Conservation (phyloP, 805 yeast species). For the Zygosaccharomyces bailii region DNA sequence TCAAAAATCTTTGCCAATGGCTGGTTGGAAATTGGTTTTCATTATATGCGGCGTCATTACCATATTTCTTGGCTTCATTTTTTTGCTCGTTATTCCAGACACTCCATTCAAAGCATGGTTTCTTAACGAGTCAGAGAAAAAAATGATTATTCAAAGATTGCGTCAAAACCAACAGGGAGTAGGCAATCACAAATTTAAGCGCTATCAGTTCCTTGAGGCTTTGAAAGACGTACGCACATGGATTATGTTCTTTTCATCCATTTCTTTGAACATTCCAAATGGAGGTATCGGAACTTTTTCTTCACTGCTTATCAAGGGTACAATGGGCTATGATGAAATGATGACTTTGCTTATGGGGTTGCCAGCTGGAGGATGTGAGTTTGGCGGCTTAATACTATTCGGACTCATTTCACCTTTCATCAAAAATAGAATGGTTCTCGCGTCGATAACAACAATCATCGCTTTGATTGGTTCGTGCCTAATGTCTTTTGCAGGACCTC, state of each 20-base stretch:
- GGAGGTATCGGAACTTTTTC: slow-evolving; percentile 52
- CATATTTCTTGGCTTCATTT: slow-evolving; percentile 44
- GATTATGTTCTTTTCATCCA: slow-evolving; percentile 47
- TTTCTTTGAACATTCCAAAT: slow-evolving; percentile 43
- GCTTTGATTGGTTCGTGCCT: slow-evolving; percentile 45
- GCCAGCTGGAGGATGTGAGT: slow-evolving; percentile 51
- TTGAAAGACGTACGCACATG: slow-evolving; percentile 46
- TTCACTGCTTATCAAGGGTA: slow-evolving; percentile 44
- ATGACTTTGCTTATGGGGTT: slow-evolving; percentile 48
- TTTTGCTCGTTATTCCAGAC: slow-evolving; percentile 47
- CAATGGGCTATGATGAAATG: slow-evolving; percentile 46
- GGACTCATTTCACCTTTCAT: slow-evolving; percentile 39
- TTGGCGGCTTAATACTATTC: slow-evolving; percentile 30
- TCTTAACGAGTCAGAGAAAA: slow-evolving; percentile 38
- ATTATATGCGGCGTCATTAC: slow-evolving; percentile 53
- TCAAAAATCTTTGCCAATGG: slow-evolving; percentile 37
- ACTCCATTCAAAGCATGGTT: slow-evolving; percentile 42
- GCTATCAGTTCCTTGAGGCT: slow-evolving; percentile 43
- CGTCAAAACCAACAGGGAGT: slow-evolving; percentile 50
- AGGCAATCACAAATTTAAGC: slow-evolving; percentile 44
- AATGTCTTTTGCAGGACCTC: slow-evolving; percentile 34
- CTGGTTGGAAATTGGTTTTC: slow-evolving; percentile 58
- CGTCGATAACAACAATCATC: slow-evolving; percentile 44
- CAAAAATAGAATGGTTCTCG: slow-evolving; percentile 38
- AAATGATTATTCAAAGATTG: slow-evolving; percentile 45